Conservation (phyloP, 257 asterid species). For the Solanum sitiens region DNA sequence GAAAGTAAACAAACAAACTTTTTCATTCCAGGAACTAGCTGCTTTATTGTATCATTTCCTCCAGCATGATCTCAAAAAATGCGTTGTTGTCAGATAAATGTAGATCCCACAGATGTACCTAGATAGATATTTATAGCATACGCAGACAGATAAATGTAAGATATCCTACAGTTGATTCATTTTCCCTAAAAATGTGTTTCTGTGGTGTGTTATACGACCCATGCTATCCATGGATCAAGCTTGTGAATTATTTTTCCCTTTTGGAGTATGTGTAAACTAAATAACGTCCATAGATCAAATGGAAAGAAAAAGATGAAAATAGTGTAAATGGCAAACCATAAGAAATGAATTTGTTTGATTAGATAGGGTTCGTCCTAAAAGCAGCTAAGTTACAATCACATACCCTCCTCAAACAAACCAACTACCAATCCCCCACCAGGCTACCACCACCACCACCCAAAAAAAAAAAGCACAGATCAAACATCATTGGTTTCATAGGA, state of each 20-base stretch:
- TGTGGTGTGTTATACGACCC: neutral
- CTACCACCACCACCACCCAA: neutral
- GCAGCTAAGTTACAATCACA: neutral
- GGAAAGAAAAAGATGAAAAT: neutral
- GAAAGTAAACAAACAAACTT: conserved; percentile 7
- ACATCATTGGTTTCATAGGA: neutral
- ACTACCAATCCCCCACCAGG: neutral
- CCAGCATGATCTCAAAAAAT: conserved; percentile 91
- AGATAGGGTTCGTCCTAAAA: neutral
- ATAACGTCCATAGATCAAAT: neutral
- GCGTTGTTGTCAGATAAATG: neutral
- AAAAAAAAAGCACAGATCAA: neutral
- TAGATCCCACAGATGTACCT: neutral
- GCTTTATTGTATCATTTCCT: conserved; percentile 83
- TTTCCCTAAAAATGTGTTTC: neutral
- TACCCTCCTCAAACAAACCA: neutral
- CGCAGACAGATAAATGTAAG: neutral
- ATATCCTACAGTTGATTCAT: neutral
- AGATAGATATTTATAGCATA: neutral
- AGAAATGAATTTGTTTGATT: neutral
- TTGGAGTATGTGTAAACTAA: neutral
- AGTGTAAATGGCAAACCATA: neutral
- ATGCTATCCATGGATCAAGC: neutral
- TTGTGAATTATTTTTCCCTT: neutral
- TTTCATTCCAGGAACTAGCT: conserved; percentile 65